Evolutionary conservation across 257 asterid species (phyloP).

Genomic region (Solanum okadae): DNA sequence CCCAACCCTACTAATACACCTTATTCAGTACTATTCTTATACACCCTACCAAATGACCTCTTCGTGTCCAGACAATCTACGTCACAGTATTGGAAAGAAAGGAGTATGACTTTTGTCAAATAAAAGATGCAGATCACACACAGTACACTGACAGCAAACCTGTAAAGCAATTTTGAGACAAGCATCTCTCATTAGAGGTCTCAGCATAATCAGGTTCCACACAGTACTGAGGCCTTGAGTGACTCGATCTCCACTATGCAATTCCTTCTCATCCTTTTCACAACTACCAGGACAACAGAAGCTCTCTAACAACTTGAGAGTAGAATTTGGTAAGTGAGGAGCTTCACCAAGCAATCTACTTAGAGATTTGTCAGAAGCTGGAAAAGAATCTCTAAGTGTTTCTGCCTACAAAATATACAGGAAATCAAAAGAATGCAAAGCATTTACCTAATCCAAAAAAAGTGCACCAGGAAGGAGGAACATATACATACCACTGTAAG

Average conservation of each 20-base stretch:
- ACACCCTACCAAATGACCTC: background rate
- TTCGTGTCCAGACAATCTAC: background rate
- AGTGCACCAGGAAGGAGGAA: constrained; percentile 10
- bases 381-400: constrained; percentile 78
- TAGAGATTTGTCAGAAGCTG: constrained; percentile 94
- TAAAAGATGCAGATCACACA: constrained; percentile 3
- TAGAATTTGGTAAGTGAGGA: constrained; percentile 79
- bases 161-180: constrained; percentile 81
- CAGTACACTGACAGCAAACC: constrained; percentile 33
- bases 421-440: constrained; percentile 6
- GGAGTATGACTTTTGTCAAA: background rate
- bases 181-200: constrained; percentile 88
- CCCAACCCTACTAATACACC: background rate
- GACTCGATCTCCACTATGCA: constrained; percentile 82
- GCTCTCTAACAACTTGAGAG: constrained; percentile 63
- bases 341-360: constrained; percentile 89
- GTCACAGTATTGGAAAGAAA: background rate
- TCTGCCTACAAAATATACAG: constrained; percentile 57
- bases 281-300: constrained; percentile 75
- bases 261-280: constrained; percentile 54
- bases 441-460: constrained; percentile 8
- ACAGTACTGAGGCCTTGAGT: constrained; percentile 92
- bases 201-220: constrained; percentile 82
- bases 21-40: background rate
- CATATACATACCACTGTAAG: constrained; percentile 62